Percentiles rank a stretch among this genome's conserved stretches.
Conservation (phyloP, 1,284 basidiomycete genomes). For the Microbotryum intermedium region DNA sequence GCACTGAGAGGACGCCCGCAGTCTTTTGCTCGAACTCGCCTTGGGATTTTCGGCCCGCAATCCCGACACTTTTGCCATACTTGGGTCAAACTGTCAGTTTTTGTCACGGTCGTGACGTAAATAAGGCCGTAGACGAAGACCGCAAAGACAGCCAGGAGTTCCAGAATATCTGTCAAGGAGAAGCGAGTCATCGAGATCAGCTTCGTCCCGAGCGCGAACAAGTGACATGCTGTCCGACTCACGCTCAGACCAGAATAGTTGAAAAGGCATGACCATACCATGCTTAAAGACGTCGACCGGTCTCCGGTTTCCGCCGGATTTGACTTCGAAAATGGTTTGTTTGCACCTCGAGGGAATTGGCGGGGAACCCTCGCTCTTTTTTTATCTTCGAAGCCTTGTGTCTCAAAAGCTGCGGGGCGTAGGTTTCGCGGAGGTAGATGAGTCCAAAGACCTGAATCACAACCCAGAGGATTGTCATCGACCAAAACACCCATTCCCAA, state of each 20-base stretch:
- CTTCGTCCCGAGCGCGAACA: background rate
- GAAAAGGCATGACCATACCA: slow-evolving; percentile 46
- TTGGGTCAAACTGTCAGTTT: slow-evolving; percentile 52
- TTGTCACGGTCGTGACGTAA: slow-evolving; percentile 55
- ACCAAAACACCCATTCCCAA: slow-evolving; percentile 50
- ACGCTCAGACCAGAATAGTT: slow-evolving; percentile 45
- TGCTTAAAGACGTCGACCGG: slow-evolving; percentile 31
- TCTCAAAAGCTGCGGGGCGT: slow-evolving; percentile 36
- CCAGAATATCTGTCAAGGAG: background rate
- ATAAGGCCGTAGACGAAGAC: slow-evolving; percentile 49
- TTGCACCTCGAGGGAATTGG: slow-evolving; percentile 31
- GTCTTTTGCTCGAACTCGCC: slow-evolving; percentile 36
- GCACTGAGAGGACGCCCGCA: background rate
- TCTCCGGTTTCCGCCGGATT: slow-evolving; percentile 16
- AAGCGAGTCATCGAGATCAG: background rate
- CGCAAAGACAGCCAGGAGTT: slow-evolving; percentile 47
- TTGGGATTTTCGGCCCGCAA: slow-evolving; percentile 54
- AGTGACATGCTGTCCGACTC: slow-evolving; percentile 42
- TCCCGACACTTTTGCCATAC: slow-evolving; percentile 45
- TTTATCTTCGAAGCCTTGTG: slow-evolving; percentile 42
- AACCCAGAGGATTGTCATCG: slow-evolving; percentile 46
- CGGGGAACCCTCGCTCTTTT: slow-evolving; percentile 36
- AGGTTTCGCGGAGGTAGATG: slow-evolving; percentile 35
- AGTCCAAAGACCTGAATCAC: slow-evolving; percentile 46
- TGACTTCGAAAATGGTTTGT: slow-evolving; percentile 27